Conservation (phyloP, 2,329 filamentous ascomycete genomes). For the Cladosporium halotolerans region DNA sequence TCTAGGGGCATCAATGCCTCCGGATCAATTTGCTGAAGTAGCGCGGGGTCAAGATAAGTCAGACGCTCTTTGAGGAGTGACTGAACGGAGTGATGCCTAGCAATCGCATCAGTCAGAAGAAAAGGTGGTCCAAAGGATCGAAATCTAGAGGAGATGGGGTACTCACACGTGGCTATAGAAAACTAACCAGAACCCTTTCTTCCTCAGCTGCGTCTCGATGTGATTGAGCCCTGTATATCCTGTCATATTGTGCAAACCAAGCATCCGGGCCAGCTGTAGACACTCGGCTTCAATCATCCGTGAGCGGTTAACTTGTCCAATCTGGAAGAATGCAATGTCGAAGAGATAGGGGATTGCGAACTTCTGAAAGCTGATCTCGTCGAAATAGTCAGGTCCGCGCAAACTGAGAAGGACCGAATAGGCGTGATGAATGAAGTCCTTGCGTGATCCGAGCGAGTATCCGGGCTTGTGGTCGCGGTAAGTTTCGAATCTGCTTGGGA, state of each 20-base stretch:
- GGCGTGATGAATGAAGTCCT: slow-evolving; percentile 2
- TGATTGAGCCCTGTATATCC: slow-evolving; percentile 11
- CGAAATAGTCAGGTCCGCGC: slow-evolving; percentile 6
- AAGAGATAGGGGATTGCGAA: slow-evolving; percentile 8
- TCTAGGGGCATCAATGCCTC: slow-evolving; percentile 7
- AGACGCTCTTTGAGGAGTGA: slow-evolving; percentile 9
- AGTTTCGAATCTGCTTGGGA: slow-evolving; percentile 6
- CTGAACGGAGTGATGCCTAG: not conserved
- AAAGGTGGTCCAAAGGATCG: not conserved
- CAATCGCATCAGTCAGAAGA: not conserved
- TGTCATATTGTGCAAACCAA: slow-evolving; percentile 1
- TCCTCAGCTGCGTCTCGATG: slow-evolving; percentile 11
- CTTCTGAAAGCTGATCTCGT: slow-evolving; percentile 11
- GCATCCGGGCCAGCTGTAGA: slow-evolving; percentile 7
- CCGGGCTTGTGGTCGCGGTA: slow-evolving; percentile 2
- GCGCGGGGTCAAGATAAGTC: slow-evolving; percentile 1
- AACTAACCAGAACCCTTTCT: slow-evolving; percentile 12
- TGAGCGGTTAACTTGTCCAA: slow-evolving; percentile 1
- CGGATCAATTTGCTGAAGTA: slow-evolving; percentile 6
- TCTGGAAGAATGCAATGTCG: slow-evolving; percentile 9
- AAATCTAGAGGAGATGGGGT: not conserved
- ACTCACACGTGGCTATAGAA: slow-evolving; percentile 10
- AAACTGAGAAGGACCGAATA: not conserved
- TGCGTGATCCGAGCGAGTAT: not conserved
- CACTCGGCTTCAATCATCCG: slow-evolving; percentile 11